phyloP scores from a whole-genome alignment of 768 basidiomycete genomes.

The Vararia minispora region DNA sequence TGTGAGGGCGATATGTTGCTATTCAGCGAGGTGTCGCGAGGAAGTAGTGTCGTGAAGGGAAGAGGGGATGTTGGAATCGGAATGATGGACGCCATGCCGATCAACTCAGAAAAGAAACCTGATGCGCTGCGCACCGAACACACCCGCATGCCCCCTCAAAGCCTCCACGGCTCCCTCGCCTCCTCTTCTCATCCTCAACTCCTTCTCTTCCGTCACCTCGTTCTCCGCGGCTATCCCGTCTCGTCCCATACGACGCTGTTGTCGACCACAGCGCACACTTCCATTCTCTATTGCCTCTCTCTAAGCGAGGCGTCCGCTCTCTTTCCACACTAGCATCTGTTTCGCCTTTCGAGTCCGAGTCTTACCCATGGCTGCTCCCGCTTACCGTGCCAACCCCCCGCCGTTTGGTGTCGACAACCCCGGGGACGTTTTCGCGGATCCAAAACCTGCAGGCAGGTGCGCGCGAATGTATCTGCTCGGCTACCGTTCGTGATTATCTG shows the following conservation, averaged over 20 bases:
- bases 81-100: too few relatives aligned
- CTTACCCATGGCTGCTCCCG: background rate
- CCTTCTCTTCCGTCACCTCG: background rate
- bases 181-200: constrained; percentile 2
- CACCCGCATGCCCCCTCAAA: too few relatives aligned
- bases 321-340: constrained; percentile 6
- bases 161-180: too few relatives aligned
- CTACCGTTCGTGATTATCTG: too few relatives aligned
- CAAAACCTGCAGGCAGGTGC: constrained; percentile 32
- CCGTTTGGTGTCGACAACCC: constrained; percentile 63
- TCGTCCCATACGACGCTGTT: background rate
- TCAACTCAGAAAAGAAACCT: too few relatives aligned
- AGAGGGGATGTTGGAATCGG: too few relatives aligned
- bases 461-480: too few relatives aligned
- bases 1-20: too few relatives aligned
- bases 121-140: too few relatives aligned
- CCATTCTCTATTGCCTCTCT: too few relatives aligned
- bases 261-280: background rate
- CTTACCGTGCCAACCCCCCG: constrained; percentile 30
- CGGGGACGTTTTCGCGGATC: constrained; percentile 45
- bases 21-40: too few relatives aligned
- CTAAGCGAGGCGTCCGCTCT: constrained; percentile 6
- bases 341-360: background rate
- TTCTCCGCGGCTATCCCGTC: background rate
- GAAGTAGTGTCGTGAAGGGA: too few relatives aligned